A percentile compares a stretch with the other conserved stretches of the same genome.
phyloP scores from a whole-genome alignment of 371 early-diverging fungal genomes.

The Mucor racemosus region DNA sequence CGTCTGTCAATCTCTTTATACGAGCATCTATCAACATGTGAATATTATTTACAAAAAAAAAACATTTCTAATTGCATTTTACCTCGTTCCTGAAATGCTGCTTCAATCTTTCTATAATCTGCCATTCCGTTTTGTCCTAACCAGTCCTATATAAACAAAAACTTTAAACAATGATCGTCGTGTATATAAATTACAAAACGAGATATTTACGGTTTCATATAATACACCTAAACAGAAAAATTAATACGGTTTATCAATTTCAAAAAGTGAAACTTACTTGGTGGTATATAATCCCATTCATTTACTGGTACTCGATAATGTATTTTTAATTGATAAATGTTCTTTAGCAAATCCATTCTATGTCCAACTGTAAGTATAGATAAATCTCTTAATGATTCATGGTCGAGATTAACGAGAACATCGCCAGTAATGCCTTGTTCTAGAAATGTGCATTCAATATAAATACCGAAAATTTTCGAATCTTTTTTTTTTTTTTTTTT shows the following conservation, averaged over 20 bases:
- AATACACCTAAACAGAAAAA: constrained; percentile 48
- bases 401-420: constrained; percentile 87
- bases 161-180: background rate
- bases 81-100: constrained; percentile 66
- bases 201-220: constrained; percentile 63
- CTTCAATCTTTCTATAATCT: constrained; percentile 60
- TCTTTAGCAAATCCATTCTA: constrained; percentile 82
- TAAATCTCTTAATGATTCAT: constrained; percentile 88
- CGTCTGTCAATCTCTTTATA: constrained; percentile 59
- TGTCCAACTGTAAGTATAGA: constrained; percentile 87
- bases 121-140: constrained; percentile 55
- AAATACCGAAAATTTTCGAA: background rate
- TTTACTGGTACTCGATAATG: constrained; percentile 82
- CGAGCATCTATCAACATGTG: constrained; percentile 43
- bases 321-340: constrained; percentile 82
- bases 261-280: constrained; percentile 54
- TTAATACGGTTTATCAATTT: background rate
- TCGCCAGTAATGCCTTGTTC: constrained; percentile 94
- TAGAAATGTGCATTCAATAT: constrained; percentile 23
- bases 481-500: too few species aligned
- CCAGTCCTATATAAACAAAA: constrained; percentile 43
- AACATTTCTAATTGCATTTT: background rate
- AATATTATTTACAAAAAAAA: background rate
- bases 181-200: too few species aligned
- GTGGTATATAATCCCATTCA: constrained; percentile 86